phyloP scores from a whole-genome alignment of 2,329 filamentous ascomycete species.

The Paramyrothecium sp. region DNA sequence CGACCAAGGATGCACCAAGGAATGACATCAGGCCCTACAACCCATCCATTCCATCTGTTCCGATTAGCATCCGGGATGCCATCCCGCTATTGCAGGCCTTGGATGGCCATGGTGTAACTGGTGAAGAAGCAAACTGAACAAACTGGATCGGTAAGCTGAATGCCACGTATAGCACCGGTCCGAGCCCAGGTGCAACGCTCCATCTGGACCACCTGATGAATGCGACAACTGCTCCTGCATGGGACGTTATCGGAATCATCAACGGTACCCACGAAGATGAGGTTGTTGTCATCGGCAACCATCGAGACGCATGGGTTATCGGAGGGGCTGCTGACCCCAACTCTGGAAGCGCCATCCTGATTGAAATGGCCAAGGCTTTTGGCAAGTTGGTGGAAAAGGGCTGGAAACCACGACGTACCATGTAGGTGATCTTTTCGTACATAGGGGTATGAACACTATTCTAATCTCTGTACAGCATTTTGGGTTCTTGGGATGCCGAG shows the following conservation, averaged over 20 bases:
- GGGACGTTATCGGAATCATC: constrained; percentile 36
- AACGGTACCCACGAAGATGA: constrained; percentile 37
- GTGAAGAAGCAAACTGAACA: not conserved
- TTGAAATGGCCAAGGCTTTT: constrained; percentile 49
- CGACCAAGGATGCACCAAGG: constrained; percentile 13
- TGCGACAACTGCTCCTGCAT: constrained; percentile 7
- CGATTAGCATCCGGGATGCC: constrained; percentile 1
- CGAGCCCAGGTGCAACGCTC: not conserved
- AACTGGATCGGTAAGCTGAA: constrained; percentile 2
- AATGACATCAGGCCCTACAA: constrained; percentile 12
- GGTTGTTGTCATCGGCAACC: constrained; percentile 49
- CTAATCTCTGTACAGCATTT: not conserved
- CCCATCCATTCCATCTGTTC: constrained; percentile 9
- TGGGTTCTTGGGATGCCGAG: constrained; percentile 2
- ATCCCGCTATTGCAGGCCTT: not conserved
- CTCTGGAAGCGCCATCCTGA: constrained; percentile 45
- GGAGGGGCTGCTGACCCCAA: constrained; percentile 53
- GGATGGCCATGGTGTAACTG: not conserved
- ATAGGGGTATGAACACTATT: too few species aligned
- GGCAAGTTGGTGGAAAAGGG: constrained; percentile 42
- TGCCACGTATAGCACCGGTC: constrained; percentile 1
- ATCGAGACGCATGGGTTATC: constrained; percentile 53
- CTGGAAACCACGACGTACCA: constrained; percentile 50
- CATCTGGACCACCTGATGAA: constrained; percentile 11
- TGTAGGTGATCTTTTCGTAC: constrained; percentile 20